phyloP scores from a whole-genome alignment of 805 yeast species.

The Groenewaldozyma tartarivorans region DNA sequence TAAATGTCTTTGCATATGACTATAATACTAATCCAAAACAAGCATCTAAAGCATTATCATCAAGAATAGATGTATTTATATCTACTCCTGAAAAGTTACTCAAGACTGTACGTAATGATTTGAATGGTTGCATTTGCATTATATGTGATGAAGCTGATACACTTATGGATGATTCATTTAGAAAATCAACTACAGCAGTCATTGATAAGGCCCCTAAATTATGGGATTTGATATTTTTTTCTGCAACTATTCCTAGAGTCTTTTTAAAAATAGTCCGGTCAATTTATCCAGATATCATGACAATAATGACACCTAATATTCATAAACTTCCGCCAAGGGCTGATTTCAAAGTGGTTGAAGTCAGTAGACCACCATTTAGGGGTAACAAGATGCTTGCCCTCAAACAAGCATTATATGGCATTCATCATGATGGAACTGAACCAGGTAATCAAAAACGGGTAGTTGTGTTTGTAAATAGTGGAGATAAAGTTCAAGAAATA shows the following conservation, averaged over 20 bases:
- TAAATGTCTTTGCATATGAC: slow-evolving; percentile 4
- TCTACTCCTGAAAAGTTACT: slow-evolving; percentile 75
- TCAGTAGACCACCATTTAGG: slow-evolving; percentile 66
- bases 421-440: slow-evolving; percentile 76
- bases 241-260: slow-evolving; percentile 82
- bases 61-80: slow-evolving; percentile 59
- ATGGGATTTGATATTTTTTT: slow-evolving; percentile 61
- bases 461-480: slow-evolving; percentile 75
- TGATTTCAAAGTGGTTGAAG: slow-evolving; percentile 66
- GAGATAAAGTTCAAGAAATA: slow-evolving; percentile 49
- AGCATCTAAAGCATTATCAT: slow-evolving; percentile 6
- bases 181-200: slow-evolving; percentile 50
- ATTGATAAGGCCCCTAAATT: slow-evolving; percentile 44
- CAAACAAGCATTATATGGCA: slow-evolving; percentile 82
- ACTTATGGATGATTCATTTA: slow-evolving; percentile 71
- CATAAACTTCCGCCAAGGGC: slow-evolving; percentile 77
- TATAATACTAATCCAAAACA: background rate
- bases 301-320: slow-evolving; percentile 69
- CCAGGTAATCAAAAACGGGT: slow-evolving; percentile 66
- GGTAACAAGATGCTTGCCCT: slow-evolving; percentile 78
- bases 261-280: slow-evolving; percentile 53
- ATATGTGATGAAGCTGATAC: slow-evolving; percentile 95
- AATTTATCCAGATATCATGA: slow-evolving; percentile 54
- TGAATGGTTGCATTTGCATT: slow-evolving; percentile 44
- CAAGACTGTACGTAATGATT: slow-evolving; percentile 19